Base-by-base conservation (phyloP, 345 rosid genomes). In the Brassica carinata region DNA sequence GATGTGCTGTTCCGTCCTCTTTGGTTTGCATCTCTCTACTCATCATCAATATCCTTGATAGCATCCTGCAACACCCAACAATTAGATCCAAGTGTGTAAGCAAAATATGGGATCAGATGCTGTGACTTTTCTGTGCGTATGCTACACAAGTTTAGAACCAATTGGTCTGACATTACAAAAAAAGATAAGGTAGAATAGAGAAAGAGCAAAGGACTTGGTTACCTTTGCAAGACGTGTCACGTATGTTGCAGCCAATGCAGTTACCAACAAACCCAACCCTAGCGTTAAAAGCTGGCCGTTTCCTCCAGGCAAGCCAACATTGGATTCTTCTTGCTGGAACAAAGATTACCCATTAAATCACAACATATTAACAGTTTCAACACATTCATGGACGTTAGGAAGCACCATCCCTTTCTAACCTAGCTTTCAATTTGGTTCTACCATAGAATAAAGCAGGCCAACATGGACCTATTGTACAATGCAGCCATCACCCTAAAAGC, bases 191-290 rank as follows among this genome's bases (percentile, higher is more conserved):
- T 6, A 61, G 27, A 29, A 7, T 15, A 69, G 45, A 17, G 31
- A 8, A 14, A 10, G 72, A 5, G 11, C 7, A 65, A 30, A 64
- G 64, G 0, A 18, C 1, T 57, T 7, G 29, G 74, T 79, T 85
- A 92, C 99, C 97, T 93, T 90, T 13, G 99, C 96, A 76, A 96
- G 97, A 80, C 84, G 87, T 5, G 98, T 89, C 61, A 96, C 96
- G 53, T 96, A 96, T 72, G 94, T 82, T 57, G 92, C 99, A 38
- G 97, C 98, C 65, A 96, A 40, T 62, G 95, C 98, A 64, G 97
- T 93, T 36, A 80, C 92, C 84, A 96, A 67, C 53, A 96, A 84
- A 78, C 98, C 97, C 26, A 92, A 36, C 15, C 94, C 99, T 3
- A 96, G 91, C 8, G 96, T 93, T 84, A 87, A 72, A 14, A 96